Evolutionary conservation across 345 rosid genomes (phyloP), one percentile per base, ranked within the genome.

Genomic region (Heritiera littoralis): DNA sequence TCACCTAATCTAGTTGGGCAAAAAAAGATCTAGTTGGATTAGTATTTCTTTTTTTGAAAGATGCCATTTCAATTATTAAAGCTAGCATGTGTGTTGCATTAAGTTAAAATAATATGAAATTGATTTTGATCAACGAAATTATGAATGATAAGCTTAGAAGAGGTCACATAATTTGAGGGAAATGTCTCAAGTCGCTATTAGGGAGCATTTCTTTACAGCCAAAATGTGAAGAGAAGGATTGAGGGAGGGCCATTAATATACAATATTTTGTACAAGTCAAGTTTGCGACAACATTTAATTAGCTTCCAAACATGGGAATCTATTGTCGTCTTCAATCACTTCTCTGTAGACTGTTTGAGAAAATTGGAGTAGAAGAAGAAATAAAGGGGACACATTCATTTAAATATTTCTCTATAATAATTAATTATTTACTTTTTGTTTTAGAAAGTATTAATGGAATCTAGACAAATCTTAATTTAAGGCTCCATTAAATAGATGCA

Each of bases 141-240:
- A 38, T 38, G 11, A 65, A 35, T 15, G 17, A 40, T 66, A 9
- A 66, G 61, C 49, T 58, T 68, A 32, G 68, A 74, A 20, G 12
- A 77, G 13, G 69, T 54, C 77, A 75, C 81, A 59, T 12, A 83
- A 79, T 65, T 77, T 75, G 14, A 71, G 85, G 85, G 66, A 41
- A 54, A 9, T 77, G 58, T 81, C 61, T 30, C 43, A 2, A 40
- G 28, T 70, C 12, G 13, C 17, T 13, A 30, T 41, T 4, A 28
- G 20, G 61, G 5, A 20, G 45, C 15, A 28, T 46, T 12, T 12
- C 5, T 58, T 18, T 55, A 10, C 9, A 5, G 41, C 52, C 56
- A 73, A 17, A 51, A 63, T 58, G 15, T 45, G 23, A n/a, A 2
- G 58, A 23, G 28, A 23, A 23, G 28, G 28, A 23, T 13, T 18